Evolutionary conservation across 2,329 filamentous ascomycete genomes (phyloP).

Genomic region (Exophiala viscosa): DNA sequence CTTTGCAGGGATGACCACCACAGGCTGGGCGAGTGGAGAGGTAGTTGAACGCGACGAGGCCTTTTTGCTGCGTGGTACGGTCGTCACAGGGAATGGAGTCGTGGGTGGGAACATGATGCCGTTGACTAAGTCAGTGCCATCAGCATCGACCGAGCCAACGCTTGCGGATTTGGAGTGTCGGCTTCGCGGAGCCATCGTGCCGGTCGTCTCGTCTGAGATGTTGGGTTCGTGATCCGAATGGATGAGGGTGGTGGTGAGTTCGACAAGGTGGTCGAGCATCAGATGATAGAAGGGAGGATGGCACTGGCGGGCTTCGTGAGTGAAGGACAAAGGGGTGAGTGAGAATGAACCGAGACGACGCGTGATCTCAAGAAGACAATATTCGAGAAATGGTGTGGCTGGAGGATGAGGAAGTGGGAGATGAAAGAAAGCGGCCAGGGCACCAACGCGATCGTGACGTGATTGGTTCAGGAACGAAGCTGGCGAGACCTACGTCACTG

Average conservation of each 20-base stretch:
- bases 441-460: slow-evolving; percentile 21
- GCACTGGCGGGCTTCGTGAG: not conserved
- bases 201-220: slow-evolving; percentile 2
- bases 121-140: slow-evolving; percentile 4
- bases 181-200: slow-evolving; percentile 21
- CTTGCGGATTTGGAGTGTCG: slow-evolving; percentile 18
- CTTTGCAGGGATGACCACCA: slow-evolving; percentile 5
- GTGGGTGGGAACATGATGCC: slow-evolving; percentile 9
- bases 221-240: slow-evolving; percentile 17
- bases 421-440: slow-evolving; percentile 2
- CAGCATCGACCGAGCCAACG: slow-evolving; percentile 13
- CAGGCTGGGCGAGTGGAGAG: slow-evolving; percentile 9
- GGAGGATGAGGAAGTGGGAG: not conserved
- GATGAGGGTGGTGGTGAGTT: slow-evolving; percentile 21
- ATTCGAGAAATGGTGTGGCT: slow-evolving; percentile 11
- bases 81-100: slow-evolving; percentile 5
- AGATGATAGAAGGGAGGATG: not conserved
- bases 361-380: not conserved
- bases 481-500: not conserved
- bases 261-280: slow-evolving; percentile 24
- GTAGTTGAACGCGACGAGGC: slow-evolving; percentile 11
- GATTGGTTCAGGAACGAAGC: slow-evolving; percentile 12
- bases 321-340: not conserved
- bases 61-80: slow-evolving; percentile 12
- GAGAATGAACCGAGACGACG: not conserved